Percentiles rank a stretch among this genome's conserved stretches.
phyloP scores from a whole-genome alignment of 768 basidiomycete species.

The Tylopilus subfusipes region DNA sequence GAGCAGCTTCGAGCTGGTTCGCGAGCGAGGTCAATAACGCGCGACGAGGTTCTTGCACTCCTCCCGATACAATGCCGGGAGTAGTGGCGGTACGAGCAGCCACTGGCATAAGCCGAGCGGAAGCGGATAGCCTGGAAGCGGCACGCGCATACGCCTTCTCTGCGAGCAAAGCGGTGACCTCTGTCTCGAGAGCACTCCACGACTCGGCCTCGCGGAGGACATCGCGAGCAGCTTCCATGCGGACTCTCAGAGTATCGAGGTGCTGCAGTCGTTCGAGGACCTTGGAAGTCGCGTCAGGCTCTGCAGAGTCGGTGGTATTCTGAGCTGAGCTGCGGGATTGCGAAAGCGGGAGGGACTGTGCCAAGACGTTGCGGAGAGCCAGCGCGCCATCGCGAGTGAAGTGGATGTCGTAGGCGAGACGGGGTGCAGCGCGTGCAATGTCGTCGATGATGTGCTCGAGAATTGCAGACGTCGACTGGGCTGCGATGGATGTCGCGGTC shows the following conservation, averaged over 20 bases:
- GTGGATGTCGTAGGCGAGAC: constrained; percentile 92
- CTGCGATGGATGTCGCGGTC: constrained; percentile 78
- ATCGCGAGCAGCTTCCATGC: constrained; percentile 87
- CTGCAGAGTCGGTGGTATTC: background rate
- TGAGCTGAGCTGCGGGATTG: constrained; percentile 6
- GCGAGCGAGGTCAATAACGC: constrained; percentile 87
- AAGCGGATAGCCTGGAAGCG: constrained; percentile 88
- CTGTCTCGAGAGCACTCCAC: constrained; percentile 93
- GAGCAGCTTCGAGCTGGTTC: constrained; percentile 90
- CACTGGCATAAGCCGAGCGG: constrained; percentile 82
- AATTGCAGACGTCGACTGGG: constrained; percentile 81
- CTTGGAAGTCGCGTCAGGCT: constrained; percentile 47
- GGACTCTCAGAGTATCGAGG: constrained; percentile 76
- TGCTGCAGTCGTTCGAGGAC: constrained; percentile 76
- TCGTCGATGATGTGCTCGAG: constrained; percentile 91
- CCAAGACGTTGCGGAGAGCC: constrained; percentile 65
- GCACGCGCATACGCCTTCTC: constrained; percentile 84
- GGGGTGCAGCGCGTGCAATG: constrained; percentile 85
- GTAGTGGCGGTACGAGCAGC: constrained; percentile 86
- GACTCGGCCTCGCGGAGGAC: constrained; percentile 93
- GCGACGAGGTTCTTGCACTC: constrained; percentile 71
- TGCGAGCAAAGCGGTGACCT: constrained; percentile 80
- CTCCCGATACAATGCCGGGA: constrained; percentile 10
- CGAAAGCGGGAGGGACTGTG: constrained; percentile 43
- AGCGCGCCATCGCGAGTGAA: constrained; percentile 93